Base-by-base conservation (phyloP, 495 filamentous ascomycete genomes). In the Glonium stellatum region DNA sequence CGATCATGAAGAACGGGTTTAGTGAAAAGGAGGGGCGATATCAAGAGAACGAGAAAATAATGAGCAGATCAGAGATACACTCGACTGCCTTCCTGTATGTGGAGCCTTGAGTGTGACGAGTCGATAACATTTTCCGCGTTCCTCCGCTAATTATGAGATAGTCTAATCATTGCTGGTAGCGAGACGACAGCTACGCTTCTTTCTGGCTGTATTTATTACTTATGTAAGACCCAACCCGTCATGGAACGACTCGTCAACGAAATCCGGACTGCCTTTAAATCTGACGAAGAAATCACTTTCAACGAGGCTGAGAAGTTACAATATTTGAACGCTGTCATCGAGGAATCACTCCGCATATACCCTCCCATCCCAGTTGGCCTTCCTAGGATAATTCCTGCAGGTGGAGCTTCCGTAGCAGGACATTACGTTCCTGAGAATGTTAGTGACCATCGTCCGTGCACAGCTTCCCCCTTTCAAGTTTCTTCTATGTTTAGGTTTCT, bases 341-440 rank as follows among this genome's bases (percentile, higher is more conserved):
- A 69, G 18, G 67, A 69, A 47, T 46, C 52, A 0, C 31, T 69
- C 18, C 19, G 67, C 4, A 55, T 69, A 0, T 66, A 63, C 49
- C 63, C 67, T 23, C 63, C 63, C 0, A 56, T 64, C 2, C 49
- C 67, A 4, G 12, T 10, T 5, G 41, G 39, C 22, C 25, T 66
- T 10, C 49, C n/a, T 31, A 6, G 6, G 27, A 31, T 6, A 31
- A 21, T 35, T 1, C 44, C 36, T 5, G 57, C 64, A n/a, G 55
- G 58, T 12, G 67, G 59, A 1, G 54, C 23, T 8, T 15, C 19
- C 9, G 57, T 67, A 50, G 37, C 12, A 22, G 60, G 63, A 1
- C 5, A 56, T 13, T 69, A 6, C 6, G 6, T 51, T 51, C 48
- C 21, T 22, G 1, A 15, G 13, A 1, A 9, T 51, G 48, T 25